Conservation (phyloP, 2,329 filamentous ascomycete species). For the Pyricularia sp. region DNA sequence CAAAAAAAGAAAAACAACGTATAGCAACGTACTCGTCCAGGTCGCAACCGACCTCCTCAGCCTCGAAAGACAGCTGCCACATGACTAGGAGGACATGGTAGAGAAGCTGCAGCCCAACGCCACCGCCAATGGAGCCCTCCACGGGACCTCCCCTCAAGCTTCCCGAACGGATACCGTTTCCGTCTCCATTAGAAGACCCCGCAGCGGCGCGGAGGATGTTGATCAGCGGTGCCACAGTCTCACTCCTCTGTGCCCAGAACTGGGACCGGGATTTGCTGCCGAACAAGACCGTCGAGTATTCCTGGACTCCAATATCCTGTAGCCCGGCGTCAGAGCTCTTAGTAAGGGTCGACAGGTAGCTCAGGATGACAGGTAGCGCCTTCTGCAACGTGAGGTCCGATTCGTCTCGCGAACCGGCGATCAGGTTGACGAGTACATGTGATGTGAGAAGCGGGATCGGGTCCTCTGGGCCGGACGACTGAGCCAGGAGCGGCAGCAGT, state of each 20-base stretch:
- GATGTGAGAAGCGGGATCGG: slow-evolving; percentile 84
- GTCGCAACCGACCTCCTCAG: slow-evolving; percentile 60
- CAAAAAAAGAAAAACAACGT: background rate
- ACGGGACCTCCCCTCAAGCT: slow-evolving; percentile 47
- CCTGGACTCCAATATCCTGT: slow-evolving; percentile 91
- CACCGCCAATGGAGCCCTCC: slow-evolving; percentile 60
- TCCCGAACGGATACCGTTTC: slow-evolving; percentile 27
- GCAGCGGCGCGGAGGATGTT: slow-evolving; percentile 75
- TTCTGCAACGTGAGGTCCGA: slow-evolving; percentile 55
- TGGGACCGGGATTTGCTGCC: slow-evolving; percentile 64
- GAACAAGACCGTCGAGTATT: slow-evolving; percentile 78
- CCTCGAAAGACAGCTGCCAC: slow-evolving; percentile 96
- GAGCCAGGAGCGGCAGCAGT: slow-evolving; percentile 73
- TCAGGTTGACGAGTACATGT: slow-evolving; percentile 72
- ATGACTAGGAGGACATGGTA: slow-evolving; percentile 90
- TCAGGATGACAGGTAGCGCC: slow-evolving; percentile 73
- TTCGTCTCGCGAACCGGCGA: slow-evolving; percentile 57
- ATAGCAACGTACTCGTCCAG: slow-evolving; percentile 66
- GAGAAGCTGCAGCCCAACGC: slow-evolving; percentile 76
- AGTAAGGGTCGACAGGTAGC: slow-evolving; percentile 74
- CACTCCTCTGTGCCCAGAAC: slow-evolving; percentile 85
- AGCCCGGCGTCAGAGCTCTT: slow-evolving; percentile 81
- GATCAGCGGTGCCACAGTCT: slow-evolving; percentile 75
- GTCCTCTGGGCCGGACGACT: slow-evolving; percentile 65
- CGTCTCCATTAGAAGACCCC: slow-evolving; percentile 55